These are phyloP conservation scores for Fusarium sp. DNA, from an alignment of 2,329 filamentous ascomycete genomes.

Conservation along the genomic window DNA sequence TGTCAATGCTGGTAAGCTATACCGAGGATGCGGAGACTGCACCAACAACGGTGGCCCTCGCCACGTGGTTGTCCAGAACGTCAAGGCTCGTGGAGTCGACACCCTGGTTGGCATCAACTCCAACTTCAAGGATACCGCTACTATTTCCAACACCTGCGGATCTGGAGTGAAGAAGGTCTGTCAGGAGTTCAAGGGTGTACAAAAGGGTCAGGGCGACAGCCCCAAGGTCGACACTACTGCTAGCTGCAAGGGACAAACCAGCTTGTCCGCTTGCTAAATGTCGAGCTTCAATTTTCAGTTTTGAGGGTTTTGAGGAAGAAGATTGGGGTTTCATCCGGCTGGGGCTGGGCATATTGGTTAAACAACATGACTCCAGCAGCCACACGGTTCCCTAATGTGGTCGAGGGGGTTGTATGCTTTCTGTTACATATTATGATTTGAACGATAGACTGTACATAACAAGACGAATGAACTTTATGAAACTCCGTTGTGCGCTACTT, in stretches of 20 bases:
- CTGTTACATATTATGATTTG: too few relatives aligned
- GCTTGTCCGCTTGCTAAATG: background rate
- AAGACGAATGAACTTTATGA: too few relatives aligned
- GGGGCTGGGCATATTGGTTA: background rate
- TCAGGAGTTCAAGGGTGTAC: conserved; percentile 27
- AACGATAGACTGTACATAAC: too few relatives aligned
- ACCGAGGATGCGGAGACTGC: conserved; percentile 33
- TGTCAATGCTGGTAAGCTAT: conserved; percentile 30
- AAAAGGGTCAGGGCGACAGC: background rate
- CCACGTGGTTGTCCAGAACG: conserved; percentile 24
- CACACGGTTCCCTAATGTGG: background rate
- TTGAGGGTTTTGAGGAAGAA: background rate
- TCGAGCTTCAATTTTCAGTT: background rate
- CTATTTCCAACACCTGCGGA: conserved; percentile 18
- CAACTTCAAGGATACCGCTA: conserved; percentile 31
- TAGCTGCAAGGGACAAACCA: background rate
- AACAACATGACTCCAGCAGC: background rate
- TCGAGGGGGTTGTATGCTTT: too few relatives aligned
- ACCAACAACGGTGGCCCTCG: conserved; percentile 35
- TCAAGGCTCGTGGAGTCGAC: conserved; percentile 4
- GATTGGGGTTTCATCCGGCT: background rate
- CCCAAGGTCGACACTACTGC: background rate
- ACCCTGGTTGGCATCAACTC: conserved; percentile 33
- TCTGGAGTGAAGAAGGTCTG: conserved; percentile 27
- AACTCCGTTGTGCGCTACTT: too few relatives aligned